phyloP scores from a whole-genome alignment of 352 stramenopile genomes.

The Thalassiosira livingstoniorum region DNA sequence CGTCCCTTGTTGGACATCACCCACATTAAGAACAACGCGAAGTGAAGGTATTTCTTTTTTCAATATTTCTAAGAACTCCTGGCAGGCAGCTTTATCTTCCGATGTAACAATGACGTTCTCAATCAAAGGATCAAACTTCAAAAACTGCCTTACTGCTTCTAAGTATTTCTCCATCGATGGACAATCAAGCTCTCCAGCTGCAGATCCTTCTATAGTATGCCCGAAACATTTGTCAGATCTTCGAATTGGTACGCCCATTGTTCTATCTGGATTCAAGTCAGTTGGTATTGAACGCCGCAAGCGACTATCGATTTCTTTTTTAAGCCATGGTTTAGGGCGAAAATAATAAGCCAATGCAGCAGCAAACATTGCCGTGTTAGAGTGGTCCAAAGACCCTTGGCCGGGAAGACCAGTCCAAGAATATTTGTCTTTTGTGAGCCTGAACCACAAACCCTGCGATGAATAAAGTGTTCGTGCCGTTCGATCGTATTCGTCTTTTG shows the following conservation, averaged over 20 bases:
- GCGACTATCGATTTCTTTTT: slow-evolving; percentile 41
- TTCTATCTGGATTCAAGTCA: slow-evolving; percentile 57
- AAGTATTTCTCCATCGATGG: slow-evolving; percentile 40
- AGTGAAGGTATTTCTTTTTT: slow-evolving; percentile 46
- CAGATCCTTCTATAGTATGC: slow-evolving; percentile 48
- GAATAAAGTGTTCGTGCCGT: slow-evolving; percentile 44
- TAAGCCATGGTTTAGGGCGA: slow-evolving; percentile 36
- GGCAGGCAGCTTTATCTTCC: slow-evolving; percentile 45
- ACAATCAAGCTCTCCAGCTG: slow-evolving; percentile 56
- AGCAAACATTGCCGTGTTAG: slow-evolving; percentile 23
- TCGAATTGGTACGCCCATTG: slow-evolving; percentile 52
- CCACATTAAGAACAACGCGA: slow-evolving; percentile 47
- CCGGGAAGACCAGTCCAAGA: slow-evolving; percentile 40
- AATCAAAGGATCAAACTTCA: slow-evolving; percentile 55
- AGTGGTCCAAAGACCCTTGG: slow-evolving; percentile 25
- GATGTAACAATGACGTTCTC: slow-evolving; percentile 60
- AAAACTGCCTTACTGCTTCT: slow-evolving; percentile 29
- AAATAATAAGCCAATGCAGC: slow-evolving; percentile 54
- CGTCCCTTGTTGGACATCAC: slow-evolving; percentile 59
- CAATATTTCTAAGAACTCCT: slow-evolving; percentile 48
- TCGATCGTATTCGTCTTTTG: slow-evolving; percentile 56
- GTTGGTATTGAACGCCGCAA: slow-evolving; percentile 41
- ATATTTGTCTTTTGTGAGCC: slow-evolving; percentile 27
- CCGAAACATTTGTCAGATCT: slow-evolving; percentile 57
- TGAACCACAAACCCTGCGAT: slow-evolving; percentile 18